Base-by-base conservation (phyloP, 306 rosid genomes). In the Prinsepia uniflora region DNA sequence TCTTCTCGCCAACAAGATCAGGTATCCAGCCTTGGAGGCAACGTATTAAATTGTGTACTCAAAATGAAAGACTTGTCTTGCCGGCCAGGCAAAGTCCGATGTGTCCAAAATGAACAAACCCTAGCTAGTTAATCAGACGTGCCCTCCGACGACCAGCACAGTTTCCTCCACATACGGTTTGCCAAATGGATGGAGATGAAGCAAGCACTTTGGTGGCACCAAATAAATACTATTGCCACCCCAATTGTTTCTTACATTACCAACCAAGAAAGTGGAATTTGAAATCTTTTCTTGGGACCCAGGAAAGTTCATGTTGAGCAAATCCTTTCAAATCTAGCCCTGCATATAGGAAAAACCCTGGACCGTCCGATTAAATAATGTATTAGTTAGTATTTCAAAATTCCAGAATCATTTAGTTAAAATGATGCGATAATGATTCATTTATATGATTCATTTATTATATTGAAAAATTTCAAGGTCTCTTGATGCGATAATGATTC, bases 121-220 rank as follows among this genome's bases (percentile, higher is more conserved):
- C 41, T 24, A 24, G 30, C 30, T 24, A 24, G 2, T 24, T 24
- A 39, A 49, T 39, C 14, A 53, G 22, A 4, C 56, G 41, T 40
- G 22, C 54, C 34, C 4, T 8, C 15, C 17, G 6, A 19, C 10
- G 6, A 15, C n/a, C 19, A 48, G 71, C 58, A 67, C 59, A 6
- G 42, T 67, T 22, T 17, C 39, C 8, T 68, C 49, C 49, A 39
- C 48, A 12, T n/a, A 4, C 20, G 52, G 63, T 11, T 10, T 53
- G 74, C 65, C 74, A 70, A 70, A 70, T 70, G 74, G 74, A 22
- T 22, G 54, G 13, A 41, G 24, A 54, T 42, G 53, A 70, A 55
- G 22, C 43, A 43, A 20, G 43, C 55, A 49, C 7, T 15, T 30
- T 30, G 36, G 36, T 30, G 36, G 4, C 36, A 30, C 36, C 4